phyloP scores from a whole-genome alignment of 2,329 filamentous ascomycete genomes.

The Penicillium sp. region DNA sequence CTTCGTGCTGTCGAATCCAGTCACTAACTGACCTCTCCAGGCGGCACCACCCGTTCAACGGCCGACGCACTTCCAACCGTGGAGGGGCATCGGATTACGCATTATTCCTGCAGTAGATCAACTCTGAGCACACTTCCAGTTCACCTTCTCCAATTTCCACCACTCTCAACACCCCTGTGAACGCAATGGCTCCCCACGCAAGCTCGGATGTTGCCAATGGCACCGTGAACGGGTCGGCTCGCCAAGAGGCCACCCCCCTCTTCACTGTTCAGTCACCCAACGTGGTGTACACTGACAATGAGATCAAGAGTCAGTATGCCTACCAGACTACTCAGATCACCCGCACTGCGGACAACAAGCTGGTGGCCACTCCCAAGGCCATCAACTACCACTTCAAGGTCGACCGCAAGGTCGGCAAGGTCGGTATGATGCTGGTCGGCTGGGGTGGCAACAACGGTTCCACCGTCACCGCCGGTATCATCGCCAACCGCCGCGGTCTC shows the following conservation, averaged over 20 bases:
- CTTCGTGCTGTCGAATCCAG: not conserved
- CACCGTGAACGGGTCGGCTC: slow-evolving; percentile 56
- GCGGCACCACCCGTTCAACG: slow-evolving; percentile 93
- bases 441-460: slow-evolving; percentile 98
- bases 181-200: slow-evolving; percentile 91
- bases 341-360: slow-evolving; percentile 70
- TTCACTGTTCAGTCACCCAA: slow-evolving; percentile 93
- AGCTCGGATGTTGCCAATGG: slow-evolving; percentile 59
- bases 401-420: slow-evolving; percentile 87
- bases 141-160: slow-evolving; percentile 27
- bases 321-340: slow-evolving; percentile 91
- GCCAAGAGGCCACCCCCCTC: slow-evolving; percentile 51
- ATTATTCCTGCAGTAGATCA: slow-evolving; percentile 47
- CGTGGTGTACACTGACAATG: slow-evolving; percentile 82
- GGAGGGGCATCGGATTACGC: slow-evolving; percentile 72
- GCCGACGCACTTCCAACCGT: slow-evolving; percentile 87
- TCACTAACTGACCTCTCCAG: slow-evolving; percentile 50
- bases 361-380: slow-evolving; percentile 82
- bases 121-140: slow-evolving; percentile 47
- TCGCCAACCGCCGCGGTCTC: slow-evolving; percentile 87
- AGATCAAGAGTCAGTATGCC: slow-evolving; percentile 92
- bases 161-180: slow-evolving; percentile 27
- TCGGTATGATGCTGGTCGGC: slow-evolving; percentile 96
- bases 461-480: slow-evolving; percentile 94
- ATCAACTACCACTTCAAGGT: slow-evolving; percentile 97